phyloP scores from a whole-genome alignment of 345 rosid species.

The Salix suchowensis region DNA sequence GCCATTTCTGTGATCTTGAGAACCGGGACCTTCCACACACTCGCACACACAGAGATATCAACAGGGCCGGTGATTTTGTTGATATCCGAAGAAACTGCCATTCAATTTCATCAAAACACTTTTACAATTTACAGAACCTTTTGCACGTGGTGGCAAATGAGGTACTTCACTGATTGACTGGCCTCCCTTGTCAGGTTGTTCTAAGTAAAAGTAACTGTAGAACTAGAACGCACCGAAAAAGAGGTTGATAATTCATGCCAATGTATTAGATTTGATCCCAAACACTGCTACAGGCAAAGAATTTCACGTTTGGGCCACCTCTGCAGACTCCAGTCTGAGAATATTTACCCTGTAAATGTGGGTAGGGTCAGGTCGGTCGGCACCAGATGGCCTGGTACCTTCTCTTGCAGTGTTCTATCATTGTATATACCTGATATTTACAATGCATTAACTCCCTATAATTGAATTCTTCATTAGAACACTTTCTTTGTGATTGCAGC shows the following conservation, averaged over 20 bases:
- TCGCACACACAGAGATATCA: neutral
- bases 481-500: conserved; percentile 36
- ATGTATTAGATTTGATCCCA: neutral
- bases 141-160: neutral
- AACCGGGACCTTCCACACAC: neutral
- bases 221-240: neutral
- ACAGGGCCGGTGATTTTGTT: neutral
- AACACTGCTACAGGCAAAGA: neutral
- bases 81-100: neutral
- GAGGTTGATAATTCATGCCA: neutral
- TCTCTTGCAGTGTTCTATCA: neutral
- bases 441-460: neutral
- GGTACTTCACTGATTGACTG: too few relatives aligned
- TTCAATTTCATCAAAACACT: neutral
- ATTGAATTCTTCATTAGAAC: neutral
- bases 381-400: neutral
- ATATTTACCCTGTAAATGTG: neutral
- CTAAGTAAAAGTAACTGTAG: neutral
- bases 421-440: too few relatives aligned
- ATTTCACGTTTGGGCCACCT: neutral
- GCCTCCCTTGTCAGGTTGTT: neutral
- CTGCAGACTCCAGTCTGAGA: neutral
- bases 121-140: neutral
- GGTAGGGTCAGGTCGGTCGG: neutral
- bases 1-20: neutral